Percentiles rank a stretch among this genome's conserved stretches.
These are phyloP conservation scores for Melastoma candidum DNA, from an alignment of 441 rosid species.

Conservation along the genomic window DNA sequence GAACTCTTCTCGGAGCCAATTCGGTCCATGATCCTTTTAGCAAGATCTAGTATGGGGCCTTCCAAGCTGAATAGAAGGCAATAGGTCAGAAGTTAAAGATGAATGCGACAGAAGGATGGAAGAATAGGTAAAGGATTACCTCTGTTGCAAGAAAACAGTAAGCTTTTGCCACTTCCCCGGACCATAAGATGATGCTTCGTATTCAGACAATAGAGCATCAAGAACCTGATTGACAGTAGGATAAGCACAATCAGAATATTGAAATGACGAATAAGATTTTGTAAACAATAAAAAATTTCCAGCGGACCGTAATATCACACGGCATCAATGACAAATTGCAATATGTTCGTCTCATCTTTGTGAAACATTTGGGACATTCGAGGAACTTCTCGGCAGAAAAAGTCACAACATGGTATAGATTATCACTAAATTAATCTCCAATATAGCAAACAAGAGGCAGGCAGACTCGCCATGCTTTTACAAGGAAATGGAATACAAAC, in stretches of 20 bases:
- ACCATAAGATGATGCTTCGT: conserved; percentile 73
- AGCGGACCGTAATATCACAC: too few relatives aligned
- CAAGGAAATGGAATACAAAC: conserved; percentile 22
- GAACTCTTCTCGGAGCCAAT: conserved; percentile 88
- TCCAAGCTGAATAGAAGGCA: conserved; percentile 52
- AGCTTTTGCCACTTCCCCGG: conserved; percentile 96
- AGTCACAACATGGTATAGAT: too few relatives aligned
- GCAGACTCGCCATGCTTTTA: too few relatives aligned
- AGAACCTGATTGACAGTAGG: conserved; percentile 41
- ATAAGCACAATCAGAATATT: conserved; percentile 3
- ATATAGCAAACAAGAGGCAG: too few relatives aligned
- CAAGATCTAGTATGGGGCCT: conserved; percentile 81
- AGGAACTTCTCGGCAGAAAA: too few relatives aligned
- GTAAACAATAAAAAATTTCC: too few relatives aligned
- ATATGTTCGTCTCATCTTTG: too few relatives aligned
- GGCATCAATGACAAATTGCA: too few relatives aligned
- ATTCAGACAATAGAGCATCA: conserved; percentile 70
- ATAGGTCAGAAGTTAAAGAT: conserved; percentile 1
- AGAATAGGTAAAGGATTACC: conserved; percentile 27
- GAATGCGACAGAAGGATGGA: not conserved
- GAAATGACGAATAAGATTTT: too few relatives aligned
- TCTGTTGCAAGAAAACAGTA: conserved; percentile 72
- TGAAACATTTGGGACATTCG: too few relatives aligned
- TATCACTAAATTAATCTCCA: too few relatives aligned
- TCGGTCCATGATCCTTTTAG: conserved; percentile 68